Evolutionary conservation across 139 green algal species (phyloP).

Genomic region (Chlorella sp.): DNA sequence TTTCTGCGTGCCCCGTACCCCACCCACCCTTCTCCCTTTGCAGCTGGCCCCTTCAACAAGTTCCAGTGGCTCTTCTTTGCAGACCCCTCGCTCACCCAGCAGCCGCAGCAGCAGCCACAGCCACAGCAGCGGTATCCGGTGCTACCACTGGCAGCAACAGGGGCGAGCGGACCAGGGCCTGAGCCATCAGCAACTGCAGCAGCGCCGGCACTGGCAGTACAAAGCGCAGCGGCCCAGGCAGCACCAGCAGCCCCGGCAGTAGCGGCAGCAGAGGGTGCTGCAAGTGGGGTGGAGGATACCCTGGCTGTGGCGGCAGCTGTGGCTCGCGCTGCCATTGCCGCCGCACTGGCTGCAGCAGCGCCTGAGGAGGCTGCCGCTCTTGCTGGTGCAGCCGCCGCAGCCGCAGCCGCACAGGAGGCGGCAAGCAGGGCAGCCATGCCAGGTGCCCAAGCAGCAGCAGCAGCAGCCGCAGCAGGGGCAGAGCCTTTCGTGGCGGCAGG

Average conservation of each 20-base stretch:
- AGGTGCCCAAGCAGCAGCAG: neutral
- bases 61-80: slow-evolving; percentile 36
- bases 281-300: neutral
- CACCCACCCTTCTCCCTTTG: neutral
- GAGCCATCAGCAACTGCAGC: neutral
- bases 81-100: neutral
- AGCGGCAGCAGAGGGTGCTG: neutral
- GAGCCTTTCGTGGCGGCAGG: neutral
- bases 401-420: neutral
- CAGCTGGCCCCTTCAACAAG: neutral
- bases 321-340: neutral
- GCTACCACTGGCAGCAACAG: neutral
- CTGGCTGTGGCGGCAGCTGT: neutral
- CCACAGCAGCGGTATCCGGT: neutral
- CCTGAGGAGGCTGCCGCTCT: neutral
- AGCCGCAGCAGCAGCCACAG: neutral
- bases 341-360: neutral
- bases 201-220: neutral
- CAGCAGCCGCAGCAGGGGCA: neutral
- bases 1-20: neutral
- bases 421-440: neutral
- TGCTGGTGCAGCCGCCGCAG: neutral
- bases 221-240: neutral
- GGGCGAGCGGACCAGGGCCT: neutral
- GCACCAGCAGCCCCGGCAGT: neutral